Evolutionary conservation across 495 filamentous ascomycete species (phyloP), one percentile per base, ranked within the genome.

Genomic region (Alectoria sarmentosa): DNA sequence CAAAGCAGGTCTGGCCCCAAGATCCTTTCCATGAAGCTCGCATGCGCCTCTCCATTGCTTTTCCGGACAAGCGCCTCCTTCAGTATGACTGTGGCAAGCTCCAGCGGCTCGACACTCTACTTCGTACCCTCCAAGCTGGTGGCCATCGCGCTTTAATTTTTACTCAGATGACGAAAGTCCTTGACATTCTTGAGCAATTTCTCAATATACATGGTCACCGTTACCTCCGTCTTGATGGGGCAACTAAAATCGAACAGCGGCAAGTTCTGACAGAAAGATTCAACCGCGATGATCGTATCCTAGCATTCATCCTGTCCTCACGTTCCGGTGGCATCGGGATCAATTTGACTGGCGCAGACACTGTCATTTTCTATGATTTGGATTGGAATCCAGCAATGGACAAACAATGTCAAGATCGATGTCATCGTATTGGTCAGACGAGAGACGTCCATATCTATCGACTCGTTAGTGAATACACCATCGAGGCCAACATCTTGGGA

Each of bases 361-460:
- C 94, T 0, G 95, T 99, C 71, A 98, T 99, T 71, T 99, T 99
- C 77, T 99, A 99, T 76, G 95, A 99, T 73, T 84, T 96, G 52
- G 95, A 99, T 76, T 99, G 95, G 95, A 99, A 99, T 69, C 95
- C 95, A 0, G 95, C 95, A 15, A 99, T 99, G 95, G 95, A 99
- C 75, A 96, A 96, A 71, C 95, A 99, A 74, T 99, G 95, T 73
- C 95, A 98, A 76, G 95, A 99, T 72, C 88, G 95, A 67, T 93
- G 90, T 67, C 95, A 99, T 74, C 92, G 95, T 60, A 99, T 99
- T 70, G 95, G 95, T 4, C 95, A 99, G 75, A 98, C 95, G 1
- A 86, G 95, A 36, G 95, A 99, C 71, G 95, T 99, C 46, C 93
- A 98, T 71, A 97, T 99, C 70, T 99, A 97, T 76, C 90, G 94